phyloP scores from a whole-genome alignment of 257 asterid genomes.

The Cynanchum wilfordii region DNA sequence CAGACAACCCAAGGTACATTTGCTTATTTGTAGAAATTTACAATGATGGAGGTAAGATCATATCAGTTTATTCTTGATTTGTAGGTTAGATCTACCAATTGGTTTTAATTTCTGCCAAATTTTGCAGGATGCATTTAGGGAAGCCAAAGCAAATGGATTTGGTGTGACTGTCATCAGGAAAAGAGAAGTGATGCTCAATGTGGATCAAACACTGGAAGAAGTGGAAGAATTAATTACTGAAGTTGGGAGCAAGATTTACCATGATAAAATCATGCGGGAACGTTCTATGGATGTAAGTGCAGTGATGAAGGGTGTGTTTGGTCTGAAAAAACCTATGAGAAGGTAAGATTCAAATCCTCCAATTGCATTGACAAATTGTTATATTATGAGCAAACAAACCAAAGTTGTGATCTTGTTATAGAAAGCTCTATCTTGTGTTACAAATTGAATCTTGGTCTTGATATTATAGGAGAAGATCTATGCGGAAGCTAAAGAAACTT shows the following conservation, averaged over 20 bases:
- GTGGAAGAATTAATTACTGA: constrained; percentile 76
- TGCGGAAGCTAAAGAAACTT: constrained; percentile 41
- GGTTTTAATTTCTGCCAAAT: background rate
- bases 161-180: constrained; percentile 83
- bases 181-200: constrained; percentile 72
- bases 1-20: constrained; percentile 79
- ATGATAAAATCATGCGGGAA: constrained; percentile 64
- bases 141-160: constrained; percentile 83
- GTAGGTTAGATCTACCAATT: background rate
- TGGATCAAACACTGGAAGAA: constrained; percentile 84
- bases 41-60: background rate
- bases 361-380: background rate
- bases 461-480: constrained; percentile 44
- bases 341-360: constrained; percentile 41
- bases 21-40: background rate
- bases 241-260: constrained; percentile 84
- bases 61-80: background rate
- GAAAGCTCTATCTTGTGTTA: background rate
- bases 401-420: background rate
- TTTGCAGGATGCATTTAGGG: constrained; percentile 82
- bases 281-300: constrained; percentile 59
- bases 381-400: background rate
- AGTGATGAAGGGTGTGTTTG: constrained; percentile 86
- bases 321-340: constrained; percentile 47
- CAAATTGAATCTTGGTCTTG: background rate